Evolutionary conservation across 139 green algal species (phyloP).

Genomic region (Asterochloris erici): DNA sequence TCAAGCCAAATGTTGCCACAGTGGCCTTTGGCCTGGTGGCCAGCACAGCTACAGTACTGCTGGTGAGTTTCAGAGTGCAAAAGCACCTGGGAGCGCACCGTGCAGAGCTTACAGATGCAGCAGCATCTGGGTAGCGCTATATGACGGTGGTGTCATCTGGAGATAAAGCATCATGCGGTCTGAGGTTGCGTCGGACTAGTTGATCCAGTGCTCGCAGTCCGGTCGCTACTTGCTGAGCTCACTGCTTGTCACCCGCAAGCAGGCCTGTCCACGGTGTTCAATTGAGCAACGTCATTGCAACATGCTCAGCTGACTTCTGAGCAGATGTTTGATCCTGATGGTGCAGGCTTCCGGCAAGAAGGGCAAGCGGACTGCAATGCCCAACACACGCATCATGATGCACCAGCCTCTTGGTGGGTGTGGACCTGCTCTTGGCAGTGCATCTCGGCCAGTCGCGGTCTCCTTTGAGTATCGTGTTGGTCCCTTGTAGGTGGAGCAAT

Average conservation of each 20-base stretch:
- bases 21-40: constrained; percentile 74
- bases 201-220: no score
- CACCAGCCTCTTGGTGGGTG: constrained; percentile 82
- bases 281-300: neutral
- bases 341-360: constrained; percentile 74
- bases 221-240: no score
- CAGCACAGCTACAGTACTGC: constrained; percentile 67
- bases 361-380: constrained; percentile 89
- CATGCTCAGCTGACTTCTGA: neutral
- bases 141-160: no score
- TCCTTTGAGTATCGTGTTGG: neutral
- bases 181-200: no score
- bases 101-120: no score
- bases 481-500: constrained; percentile 37
- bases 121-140: no score
- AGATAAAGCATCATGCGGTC: no score
- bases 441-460: neutral
- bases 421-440: neutral
- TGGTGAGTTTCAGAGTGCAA: constrained; percentile 42
- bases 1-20: constrained; percentile 77
- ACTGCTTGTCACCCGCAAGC: no score
- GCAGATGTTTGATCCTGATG: neutral
- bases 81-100: no score
- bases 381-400: constrained; percentile 90
- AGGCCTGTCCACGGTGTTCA: no score